Percentiles rank a stretch among this genome's conserved stretches.
phyloP scores from a whole-genome alignment of 345 rosid genomes.

The Physaria fendleri region DNA sequence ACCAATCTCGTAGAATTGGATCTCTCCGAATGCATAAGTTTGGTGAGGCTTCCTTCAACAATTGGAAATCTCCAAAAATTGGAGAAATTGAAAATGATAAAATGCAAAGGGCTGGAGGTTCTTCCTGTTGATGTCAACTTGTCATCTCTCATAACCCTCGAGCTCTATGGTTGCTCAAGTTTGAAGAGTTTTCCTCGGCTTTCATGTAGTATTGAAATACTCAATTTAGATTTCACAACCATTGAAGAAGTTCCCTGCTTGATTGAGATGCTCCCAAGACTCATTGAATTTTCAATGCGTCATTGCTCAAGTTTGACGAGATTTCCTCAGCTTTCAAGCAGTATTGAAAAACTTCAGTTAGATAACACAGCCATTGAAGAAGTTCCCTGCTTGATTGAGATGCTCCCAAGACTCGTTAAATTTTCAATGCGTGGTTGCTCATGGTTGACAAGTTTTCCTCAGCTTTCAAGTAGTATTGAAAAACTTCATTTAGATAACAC shows the following conservation, averaged over 20 bases:
- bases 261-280: too few relatives aligned
- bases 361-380: conserved; percentile 7
- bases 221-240: too few relatives aligned
- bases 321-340: conserved; percentile 1
- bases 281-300: too few relatives aligned
- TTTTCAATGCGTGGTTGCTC: neutral
- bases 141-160: neutral
- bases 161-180: conserved; percentile 3
- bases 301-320: neutral
- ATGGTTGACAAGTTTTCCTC: too few relatives aligned
- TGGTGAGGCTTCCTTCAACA: neutral
- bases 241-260: too few relatives aligned
- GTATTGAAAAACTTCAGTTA: neutral
- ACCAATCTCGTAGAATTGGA: too few relatives aligned
- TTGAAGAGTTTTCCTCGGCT: too few relatives aligned
- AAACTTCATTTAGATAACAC: too few relatives aligned
- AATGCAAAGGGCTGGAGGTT: neutral
- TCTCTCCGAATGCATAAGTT: too few relatives aligned
- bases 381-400: conserved; percentile 5
- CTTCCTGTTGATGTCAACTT: conserved; percentile 8
- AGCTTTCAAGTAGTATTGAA: too few relatives aligned
- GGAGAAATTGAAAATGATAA: neutral
- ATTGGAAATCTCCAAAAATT: neutral
- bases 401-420: accelerated
- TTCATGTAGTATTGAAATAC: too few relatives aligned